These are phyloP conservation scores for Colletotrichum melonis DNA, from an alignment of 2,329 filamentous ascomycete species.

Conservation along the genomic window DNA sequence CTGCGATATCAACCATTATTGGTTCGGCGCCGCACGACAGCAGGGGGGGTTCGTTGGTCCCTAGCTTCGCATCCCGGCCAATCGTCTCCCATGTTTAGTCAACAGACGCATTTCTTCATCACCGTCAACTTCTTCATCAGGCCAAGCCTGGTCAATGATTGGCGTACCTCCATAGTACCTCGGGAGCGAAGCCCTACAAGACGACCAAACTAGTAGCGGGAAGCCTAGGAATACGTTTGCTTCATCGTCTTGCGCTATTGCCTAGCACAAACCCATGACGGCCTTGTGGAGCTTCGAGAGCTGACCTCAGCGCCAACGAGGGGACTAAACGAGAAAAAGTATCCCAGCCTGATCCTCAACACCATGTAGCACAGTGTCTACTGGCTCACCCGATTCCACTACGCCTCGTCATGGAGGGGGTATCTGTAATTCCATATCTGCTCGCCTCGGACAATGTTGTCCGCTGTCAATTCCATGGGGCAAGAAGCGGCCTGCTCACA, in stretches of 20 bases:
- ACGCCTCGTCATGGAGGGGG: conserved; percentile 7
- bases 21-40: conserved; percentile 19
- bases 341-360: conserved; percentile 13
- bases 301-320: conserved; percentile 31
- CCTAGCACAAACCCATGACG: conserved; percentile 18
- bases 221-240: conserved; percentile 6
- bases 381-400: not conserved
- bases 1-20: conserved; percentile 26
- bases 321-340: not conserved
- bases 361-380: not conserved
- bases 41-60: conserved; percentile 11
- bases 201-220: conserved; percentile 20
- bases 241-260: conserved; percentile 17
- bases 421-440: not conserved
- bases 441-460: not conserved
- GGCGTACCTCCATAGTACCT: conserved; percentile 1
- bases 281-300: conserved; percentile 17
- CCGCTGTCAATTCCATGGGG: not conserved
- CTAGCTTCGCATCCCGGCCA: conserved; percentile 25
- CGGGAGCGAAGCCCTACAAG: conserved; percentile 14
- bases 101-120: conserved; percentile 24
- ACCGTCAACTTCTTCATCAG: conserved; percentile 9
- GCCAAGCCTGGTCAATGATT: conserved; percentile 12
- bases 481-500: not conserved
- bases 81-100: conserved; percentile 20